Evolutionary conservation across 305 asterid genomes (phyloP), one percentile per base, ranked within the genome.

Genomic region (Fraxinus angustifolia): DNA sequence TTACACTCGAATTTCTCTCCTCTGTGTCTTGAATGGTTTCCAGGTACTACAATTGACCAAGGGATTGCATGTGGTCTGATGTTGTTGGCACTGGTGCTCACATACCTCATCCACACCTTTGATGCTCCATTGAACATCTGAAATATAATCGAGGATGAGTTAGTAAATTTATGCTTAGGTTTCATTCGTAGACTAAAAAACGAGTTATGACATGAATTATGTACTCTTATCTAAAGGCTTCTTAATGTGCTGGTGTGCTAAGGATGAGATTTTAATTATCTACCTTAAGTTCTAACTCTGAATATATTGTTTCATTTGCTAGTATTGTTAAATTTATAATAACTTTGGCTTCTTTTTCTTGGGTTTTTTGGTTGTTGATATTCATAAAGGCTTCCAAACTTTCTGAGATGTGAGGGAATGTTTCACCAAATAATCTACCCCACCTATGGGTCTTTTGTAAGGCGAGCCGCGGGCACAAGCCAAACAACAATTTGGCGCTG

Each of bases 41-140:
- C 92, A 92, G 97, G 97, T 80, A 88, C 91, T 21, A 78, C 92
- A 60, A 89, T 92, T 30, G 94, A 92, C 82, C 97, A 92, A 82
- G 93, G 94, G 78, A 90, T 92, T 78, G 94, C 97, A 19, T 92
- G 86, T 36, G 91, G 85, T 1, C 83, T 92, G 81, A 92, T 92
- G 94, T 26, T 90, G 82, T 75, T 90, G 78, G 94, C 97, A n/a
- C 84, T 91, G 89, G 93, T 82, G 35, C 90, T 92, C 67, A 92
- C 94, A 36, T 91, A 92, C 78, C 82, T 92, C 82, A 92, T 92
- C 87, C 96, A 92, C 84, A 45, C 82, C 76, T 84, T 86, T 38
- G 93, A 90, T 80, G 88, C 83, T 36, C 88, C 91, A 30, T 74
- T 84, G 38, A 81, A 53, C 28, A 36, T 86, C 77, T 86, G 84